These are phyloP conservation scores for Fagopyrum esculentum DNA, from an alignment of 148 eudicot species.

Conservation along the genomic window DNA sequence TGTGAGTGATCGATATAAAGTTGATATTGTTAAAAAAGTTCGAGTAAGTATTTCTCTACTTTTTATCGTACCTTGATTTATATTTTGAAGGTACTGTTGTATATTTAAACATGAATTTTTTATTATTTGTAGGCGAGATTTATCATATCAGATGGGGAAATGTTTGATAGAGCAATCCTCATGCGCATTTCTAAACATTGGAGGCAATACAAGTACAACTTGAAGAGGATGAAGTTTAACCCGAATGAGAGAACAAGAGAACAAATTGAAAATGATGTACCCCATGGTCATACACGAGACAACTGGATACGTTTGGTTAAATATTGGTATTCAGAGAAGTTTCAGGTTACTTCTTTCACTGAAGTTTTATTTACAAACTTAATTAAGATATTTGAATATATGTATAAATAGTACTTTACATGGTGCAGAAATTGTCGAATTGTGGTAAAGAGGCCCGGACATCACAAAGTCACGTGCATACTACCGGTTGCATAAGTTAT, in stretches of 20 bases:
- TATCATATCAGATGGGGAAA: neutral
- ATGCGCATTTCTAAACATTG: neutral
- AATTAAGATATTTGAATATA: neutral
- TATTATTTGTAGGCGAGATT: slow-evolving; percentile 5
- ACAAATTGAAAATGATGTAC: neutral
- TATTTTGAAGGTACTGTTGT: neutral
- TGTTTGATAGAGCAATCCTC: neutral
- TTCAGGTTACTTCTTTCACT: neutral
- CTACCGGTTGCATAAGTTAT: neutral
- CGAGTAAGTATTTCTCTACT: neutral
- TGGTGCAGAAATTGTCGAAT: neutral
- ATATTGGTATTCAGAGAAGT: neutral
- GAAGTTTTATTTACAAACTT: neutral
- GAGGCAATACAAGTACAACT: neutral
- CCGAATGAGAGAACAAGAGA: neutral
- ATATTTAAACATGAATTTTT: neutral
- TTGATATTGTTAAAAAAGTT: neutral
- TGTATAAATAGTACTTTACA: neutral
- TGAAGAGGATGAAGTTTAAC: neutral
- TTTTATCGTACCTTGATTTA: neutral
- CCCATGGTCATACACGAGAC: neutral
- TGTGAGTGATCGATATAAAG: neutral
- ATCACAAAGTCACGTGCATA: neutral
- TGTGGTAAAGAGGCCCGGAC: neutral
- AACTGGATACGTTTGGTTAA: neutral